Evolutionary conservation across 1,284 basidiomycete species (phyloP).

Genomic region (Leccinum idahoense): DNA sequence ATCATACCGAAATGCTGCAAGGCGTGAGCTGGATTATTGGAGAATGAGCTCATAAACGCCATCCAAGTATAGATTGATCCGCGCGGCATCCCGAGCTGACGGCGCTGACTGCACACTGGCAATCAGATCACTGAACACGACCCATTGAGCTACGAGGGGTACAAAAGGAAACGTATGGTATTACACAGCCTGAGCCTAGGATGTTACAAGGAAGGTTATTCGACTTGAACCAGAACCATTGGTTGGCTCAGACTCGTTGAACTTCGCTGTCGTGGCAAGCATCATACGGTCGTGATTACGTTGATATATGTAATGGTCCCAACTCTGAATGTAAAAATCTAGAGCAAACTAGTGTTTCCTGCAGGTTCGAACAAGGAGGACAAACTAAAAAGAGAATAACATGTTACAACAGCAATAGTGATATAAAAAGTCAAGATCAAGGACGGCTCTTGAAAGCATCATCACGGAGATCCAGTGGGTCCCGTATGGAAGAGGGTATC

Average conservation of each 20-base stretch:
- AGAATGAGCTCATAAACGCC: too few relatives aligned
- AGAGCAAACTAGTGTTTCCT: conserved; percentile 13
- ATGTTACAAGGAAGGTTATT: too few relatives aligned
- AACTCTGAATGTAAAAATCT: conserved; percentile 22
- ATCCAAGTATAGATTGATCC: too few relatives aligned
- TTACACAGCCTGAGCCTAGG: too few relatives aligned
- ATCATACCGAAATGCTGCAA: too few relatives aligned
- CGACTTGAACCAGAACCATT: conserved; percentile 40
- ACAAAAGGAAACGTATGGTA: too few relatives aligned
- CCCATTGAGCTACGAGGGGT: too few relatives aligned
- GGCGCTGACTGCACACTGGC: too few relatives aligned
- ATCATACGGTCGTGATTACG: conserved; percentile 9
- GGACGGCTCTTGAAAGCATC: conserved; percentile 50
- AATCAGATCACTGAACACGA: too few relatives aligned
- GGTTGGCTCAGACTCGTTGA: conserved; percentile 34
- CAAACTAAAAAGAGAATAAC: neutral
- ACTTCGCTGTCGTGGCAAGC: conserved; percentile 1
- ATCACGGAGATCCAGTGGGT: conserved; percentile 35
- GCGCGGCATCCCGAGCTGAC: too few relatives aligned
- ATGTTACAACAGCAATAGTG: neutral
- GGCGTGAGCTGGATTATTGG: too few relatives aligned
- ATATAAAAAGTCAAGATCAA: conserved; percentile 1
- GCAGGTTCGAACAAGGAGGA: neutral
- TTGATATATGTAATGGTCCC: conserved; percentile 7
- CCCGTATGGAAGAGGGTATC: conserved; percentile 18